These are phyloP conservation scores for Pseudonitzschia multistriata DNA, from an alignment of 108 stramenopile genomes.

Conservation along the genomic window DNA sequence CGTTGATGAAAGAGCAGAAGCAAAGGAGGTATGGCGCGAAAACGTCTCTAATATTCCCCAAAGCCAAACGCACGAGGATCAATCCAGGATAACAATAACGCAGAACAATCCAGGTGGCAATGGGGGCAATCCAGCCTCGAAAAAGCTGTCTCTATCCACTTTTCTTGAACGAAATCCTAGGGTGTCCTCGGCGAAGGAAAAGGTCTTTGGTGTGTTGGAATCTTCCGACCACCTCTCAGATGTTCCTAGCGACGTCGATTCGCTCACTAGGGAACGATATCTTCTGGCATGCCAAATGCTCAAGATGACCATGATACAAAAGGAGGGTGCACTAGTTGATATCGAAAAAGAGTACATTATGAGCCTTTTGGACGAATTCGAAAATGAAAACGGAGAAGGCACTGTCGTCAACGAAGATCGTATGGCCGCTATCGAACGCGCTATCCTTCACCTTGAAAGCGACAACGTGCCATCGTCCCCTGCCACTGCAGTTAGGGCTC, in stretches of 20 bases:
- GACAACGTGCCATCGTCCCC: background rate
- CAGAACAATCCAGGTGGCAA: background rate
- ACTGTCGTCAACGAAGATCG: slow-evolving; percentile 23
- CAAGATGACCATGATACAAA: slow-evolving; percentile 28
- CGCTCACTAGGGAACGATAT: slow-evolving; percentile 33
- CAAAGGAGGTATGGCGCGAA: background rate
- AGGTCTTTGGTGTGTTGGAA: background rate
- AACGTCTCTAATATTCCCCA: background rate
- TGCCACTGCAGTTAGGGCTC: background rate
- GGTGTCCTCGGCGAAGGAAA: background rate
- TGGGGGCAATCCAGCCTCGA: background rate
- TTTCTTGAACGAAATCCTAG: background rate
- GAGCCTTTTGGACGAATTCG: slow-evolving; percentile 25
- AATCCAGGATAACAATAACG: background rate
- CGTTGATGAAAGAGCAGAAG: background rate
- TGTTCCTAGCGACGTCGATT: slow-evolving; percentile 37
- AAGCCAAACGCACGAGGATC: background rate
- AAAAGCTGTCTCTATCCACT: background rate
- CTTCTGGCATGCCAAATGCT: slow-evolving; percentile 43
- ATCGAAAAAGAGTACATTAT: slow-evolving; percentile 31
- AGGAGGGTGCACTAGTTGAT: slow-evolving; percentile 15
- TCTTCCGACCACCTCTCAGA: slow-evolving; percentile 32
- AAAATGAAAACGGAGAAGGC: background rate
- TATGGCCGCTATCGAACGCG: slow-evolving; percentile 29
- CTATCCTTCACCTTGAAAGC: slow-evolving; percentile 16